Base-by-base conservation (phyloP, 148 eudicot genomes). In the Salicornia ramosissima region DNA sequence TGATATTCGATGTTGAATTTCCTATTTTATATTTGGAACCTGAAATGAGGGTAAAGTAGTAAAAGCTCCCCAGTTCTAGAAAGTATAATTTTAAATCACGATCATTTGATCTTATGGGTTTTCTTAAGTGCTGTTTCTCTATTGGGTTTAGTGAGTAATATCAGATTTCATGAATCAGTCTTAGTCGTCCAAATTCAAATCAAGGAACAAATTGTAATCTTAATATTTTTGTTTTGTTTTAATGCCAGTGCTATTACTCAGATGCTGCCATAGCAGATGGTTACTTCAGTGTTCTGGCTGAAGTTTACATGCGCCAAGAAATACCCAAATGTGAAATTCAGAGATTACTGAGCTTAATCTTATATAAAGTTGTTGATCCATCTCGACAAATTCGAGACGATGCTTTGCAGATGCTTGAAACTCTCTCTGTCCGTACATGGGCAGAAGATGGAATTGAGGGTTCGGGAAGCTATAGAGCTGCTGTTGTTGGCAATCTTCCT, bases 321-420 rank as follows among this genome's bases (percentile, higher is more conserved):
- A 89, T 94, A 69, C 97, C 99, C 47, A 94, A 94, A 74, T 94
- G 99, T 87, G 99, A 94, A 83, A 86, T 94, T 67, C 99, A 91
- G 84, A 86, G 99, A 76, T 83, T 94, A 71, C 79, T 94, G 74
- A 94, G 99, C 80, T 85, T 94, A 24, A 94, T 94, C 71, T 88
- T 94, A 40, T 94, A 94, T 87, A 94, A 94, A 75, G 99, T 94
- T 70, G 99, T 94, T 49, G 99, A 94, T 77, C 99, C 97, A 52
- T 87, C 99, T 6, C 86, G 99, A 75, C 99, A 94, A 84, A 91
- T 94, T 65, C 99, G 99, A 54, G 99, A 94, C 77, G 99, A 94
- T 82, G 99, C 99, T 59, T 96, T 94, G 77, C 99, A 94, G 74
- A 94, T 94, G 99, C 97, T 94, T 28, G 99, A 94, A 86, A 94